Evolutionary conservation across 257 asterid species (phyloP).

Genomic region (Fraxinus anomala): DNA sequence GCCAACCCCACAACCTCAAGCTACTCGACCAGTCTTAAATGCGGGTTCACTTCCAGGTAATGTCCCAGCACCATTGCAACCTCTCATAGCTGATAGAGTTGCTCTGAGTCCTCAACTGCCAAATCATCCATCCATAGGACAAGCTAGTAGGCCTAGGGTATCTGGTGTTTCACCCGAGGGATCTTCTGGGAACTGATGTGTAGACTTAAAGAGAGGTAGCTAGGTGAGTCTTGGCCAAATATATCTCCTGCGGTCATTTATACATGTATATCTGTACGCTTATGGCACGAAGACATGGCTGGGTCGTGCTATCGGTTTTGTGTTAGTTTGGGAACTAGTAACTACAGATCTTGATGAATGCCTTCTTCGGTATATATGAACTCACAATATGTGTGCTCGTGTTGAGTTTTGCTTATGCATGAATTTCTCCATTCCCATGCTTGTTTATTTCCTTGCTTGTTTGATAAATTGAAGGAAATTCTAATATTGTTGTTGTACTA

Average conservation of each 20-base stretch:
- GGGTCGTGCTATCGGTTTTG: not conserved
- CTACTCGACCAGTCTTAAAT: constrained; percentile 39
- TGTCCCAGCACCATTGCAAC: constrained; percentile 36
- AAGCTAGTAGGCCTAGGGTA: constrained; percentile 28
- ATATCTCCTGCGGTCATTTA: not conserved
- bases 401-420: not conserved
- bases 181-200: constrained; percentile 35
- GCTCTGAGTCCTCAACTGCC: constrained; percentile 15
- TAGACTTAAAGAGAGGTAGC: not conserved
- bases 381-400: not conserved
- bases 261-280: not conserved
- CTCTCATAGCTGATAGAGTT: constrained; percentile 25
- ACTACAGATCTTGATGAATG: not conserved
- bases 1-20: constrained; percentile 56
- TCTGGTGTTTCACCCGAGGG: constrained; percentile 32
- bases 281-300: not conserved
- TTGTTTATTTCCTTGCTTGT: not conserved
- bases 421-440: not conserved
- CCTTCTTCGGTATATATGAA: not conserved
- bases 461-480: not conserved
- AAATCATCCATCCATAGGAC: constrained; percentile 19
- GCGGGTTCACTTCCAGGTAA: constrained; percentile 27
- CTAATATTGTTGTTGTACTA: not conserved
- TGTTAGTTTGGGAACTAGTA: not conserved
- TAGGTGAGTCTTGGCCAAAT: not conserved